phyloP scores from a whole-genome alignment of 164 flowering plant genomes.

The Tinospora cordifolia region DNA sequence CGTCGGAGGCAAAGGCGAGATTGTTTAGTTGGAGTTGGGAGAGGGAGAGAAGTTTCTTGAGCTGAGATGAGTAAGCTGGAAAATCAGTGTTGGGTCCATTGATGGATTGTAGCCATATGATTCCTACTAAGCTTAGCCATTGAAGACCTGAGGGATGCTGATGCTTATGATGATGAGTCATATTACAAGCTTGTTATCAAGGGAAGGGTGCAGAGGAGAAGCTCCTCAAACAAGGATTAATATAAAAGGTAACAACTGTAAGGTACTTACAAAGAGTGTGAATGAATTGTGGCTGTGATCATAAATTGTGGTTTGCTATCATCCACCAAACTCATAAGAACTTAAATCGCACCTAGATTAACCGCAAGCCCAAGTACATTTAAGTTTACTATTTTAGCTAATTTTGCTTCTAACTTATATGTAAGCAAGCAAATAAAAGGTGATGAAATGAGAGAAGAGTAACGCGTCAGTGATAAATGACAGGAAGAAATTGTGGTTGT shows the following conservation, averaged over 20 bases:
- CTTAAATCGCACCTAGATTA: neutral
- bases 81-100: slow-evolving; percentile 71
- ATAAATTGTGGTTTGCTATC: neutral
- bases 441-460: neutral
- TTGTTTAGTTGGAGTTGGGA: slow-evolving; percentile 80
- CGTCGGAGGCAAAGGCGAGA: slow-evolving; percentile 89
- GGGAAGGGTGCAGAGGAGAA: neutral
- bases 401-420: neutral
- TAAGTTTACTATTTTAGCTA: neutral
- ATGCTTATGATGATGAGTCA: neutral
- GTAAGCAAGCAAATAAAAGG: no score
- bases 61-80: slow-evolving; percentile 79
- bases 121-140: slow-evolving; percentile 68
- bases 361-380: neutral
- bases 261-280: neutral
- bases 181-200: no score
- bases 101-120: slow-evolving; percentile 76
- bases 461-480: neutral
- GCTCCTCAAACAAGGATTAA: neutral
- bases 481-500: neutral
- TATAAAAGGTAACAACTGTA: neutral
- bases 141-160: slow-evolving; percentile 26
- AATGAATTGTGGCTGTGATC: neutral
- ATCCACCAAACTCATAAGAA: neutral
- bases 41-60: slow-evolving; percentile 51